phyloP scores from a whole-genome alignment of 805 yeast genomes.

The Torulaspora quercuum region DNA sequence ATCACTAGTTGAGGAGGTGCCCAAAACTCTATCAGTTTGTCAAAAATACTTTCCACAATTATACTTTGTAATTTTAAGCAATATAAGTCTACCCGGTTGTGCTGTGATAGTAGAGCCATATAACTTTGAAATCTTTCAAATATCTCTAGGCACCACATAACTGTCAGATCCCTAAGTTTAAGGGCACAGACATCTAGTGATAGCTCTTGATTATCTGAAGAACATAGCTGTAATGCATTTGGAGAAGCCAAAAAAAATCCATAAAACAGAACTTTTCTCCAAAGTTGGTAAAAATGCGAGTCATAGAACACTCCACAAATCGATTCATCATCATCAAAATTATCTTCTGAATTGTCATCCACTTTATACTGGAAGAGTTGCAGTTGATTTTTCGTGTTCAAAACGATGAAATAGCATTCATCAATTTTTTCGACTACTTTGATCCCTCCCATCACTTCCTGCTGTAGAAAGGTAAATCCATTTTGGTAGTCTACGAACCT shows the following conservation, averaged over 20 bases:
- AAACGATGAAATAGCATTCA: conserved; percentile 23
- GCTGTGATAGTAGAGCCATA: conserved; percentile 10
- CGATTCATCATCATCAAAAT: conserved; percentile 19
- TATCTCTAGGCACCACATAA: conserved; percentile 29
- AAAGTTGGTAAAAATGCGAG: conserved; percentile 21
- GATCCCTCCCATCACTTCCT: conserved; percentile 26
- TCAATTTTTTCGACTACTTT: conserved; percentile 16
- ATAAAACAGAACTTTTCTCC: conserved; percentile 32
- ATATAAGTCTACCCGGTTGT: conserved; percentile 3
- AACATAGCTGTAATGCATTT: conserved; percentile 23
- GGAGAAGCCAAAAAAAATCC: conserved; percentile 25
- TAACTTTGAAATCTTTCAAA: conserved; percentile 23
- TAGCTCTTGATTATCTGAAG: conserved; percentile 23
- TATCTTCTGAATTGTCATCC: conserved; percentile 22
- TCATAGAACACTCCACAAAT: conserved; percentile 22
- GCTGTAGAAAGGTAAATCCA: conserved; percentile 29
- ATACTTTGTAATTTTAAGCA: conserved; percentile 18
- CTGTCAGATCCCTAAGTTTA: conserved; percentile 34
- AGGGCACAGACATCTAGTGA: conserved; percentile 31
- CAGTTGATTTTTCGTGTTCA: conserved; percentile 22
- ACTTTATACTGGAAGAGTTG: conserved; percentile 26
- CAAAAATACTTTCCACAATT: conserved; percentile 24
- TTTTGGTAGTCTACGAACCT: conserved; percentile 29
- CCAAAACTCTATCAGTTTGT: conserved; percentile 48
- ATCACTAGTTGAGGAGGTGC: conserved; percentile 59